Base-by-base conservation (phyloP, 2,329 filamentous ascomycete species). In the Helotiales sp. region DNA sequence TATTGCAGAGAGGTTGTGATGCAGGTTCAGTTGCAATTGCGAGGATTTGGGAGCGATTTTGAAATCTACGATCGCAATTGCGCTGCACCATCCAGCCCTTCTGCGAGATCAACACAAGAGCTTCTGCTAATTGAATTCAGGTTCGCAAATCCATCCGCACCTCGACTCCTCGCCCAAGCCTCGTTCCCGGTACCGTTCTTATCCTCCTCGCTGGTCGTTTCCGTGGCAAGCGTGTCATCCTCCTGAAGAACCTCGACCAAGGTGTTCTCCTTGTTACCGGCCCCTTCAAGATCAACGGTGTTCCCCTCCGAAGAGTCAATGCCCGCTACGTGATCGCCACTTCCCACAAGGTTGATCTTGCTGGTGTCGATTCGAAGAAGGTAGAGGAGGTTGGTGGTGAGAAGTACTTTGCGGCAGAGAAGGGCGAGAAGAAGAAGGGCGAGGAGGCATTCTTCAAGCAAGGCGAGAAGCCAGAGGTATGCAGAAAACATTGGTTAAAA, bases 391-490 rank as follows among this genome's bases (percentile, higher is more conserved):
- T 88, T 71, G 81, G 86, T 67, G 73, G 74, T 65, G 80, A 86
- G 73, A 91, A 90, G 80, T 99, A 99, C 90, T 99, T 99, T 85
- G 89, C 90, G 75, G 89, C 89, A 76, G 95, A 98, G 79, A 96
- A 96, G 88, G 77, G 83, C 73, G 87, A 92, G 81, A 91, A 96
- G 84, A 96, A 97, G 90, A 89, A 90, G 73, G 87, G 88, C 73
- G 93, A 99, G 86, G 93, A 97, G 78, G 91, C 93, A 77, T 99
- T 99, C 88, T 97, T 98, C 89, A 93, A 95, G 87, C 92, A 97
- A 86, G 86, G 93, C 79, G 93, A 97, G 88, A 96, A 96, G 88
- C 84, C 91, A 76, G 85, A 96, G 91, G 92, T 96, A 86, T 69
- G 90, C n/a, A 36, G 24, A 17, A 17, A n/a, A n/a, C n/a, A n/a